A percentile compares a stretch with the other conserved stretches of the same genome.
phyloP scores from a whole-genome alignment of 441 rosid species.

The Dalechampia spathulata region DNA sequence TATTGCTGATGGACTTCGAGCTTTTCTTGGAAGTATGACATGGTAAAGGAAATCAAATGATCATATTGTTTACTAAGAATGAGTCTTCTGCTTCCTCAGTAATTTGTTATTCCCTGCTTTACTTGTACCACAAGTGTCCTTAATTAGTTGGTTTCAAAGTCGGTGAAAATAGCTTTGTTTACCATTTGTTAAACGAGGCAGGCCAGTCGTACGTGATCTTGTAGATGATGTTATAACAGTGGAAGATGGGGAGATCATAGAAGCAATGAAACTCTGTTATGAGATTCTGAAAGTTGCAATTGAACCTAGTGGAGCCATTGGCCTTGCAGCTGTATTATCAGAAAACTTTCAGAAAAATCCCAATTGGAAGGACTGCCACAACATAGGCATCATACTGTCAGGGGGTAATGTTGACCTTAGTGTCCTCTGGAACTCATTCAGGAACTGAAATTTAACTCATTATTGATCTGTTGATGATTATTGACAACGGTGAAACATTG shows the following conservation, averaged over 20 bases:
- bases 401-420: constrained; percentile 81
- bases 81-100: neutral
- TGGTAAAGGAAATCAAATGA: constrained; percentile 38
- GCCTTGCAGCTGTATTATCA: constrained; percentile 80
- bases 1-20: constrained; percentile 80
- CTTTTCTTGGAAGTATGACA: constrained; percentile 75
- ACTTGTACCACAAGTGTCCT: neutral
- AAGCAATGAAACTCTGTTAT: constrained; percentile 77
- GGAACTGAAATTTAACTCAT: constrained; percentile 15
- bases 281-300: constrained; percentile 75
- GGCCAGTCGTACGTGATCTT: constrained; percentile 75
- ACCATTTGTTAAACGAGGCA: too few species aligned
- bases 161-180: too few species aligned
- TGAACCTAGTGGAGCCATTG: constrained; percentile 97
- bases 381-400: constrained; percentile 64
- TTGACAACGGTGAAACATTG: neutral
- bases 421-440: constrained; percentile 55
- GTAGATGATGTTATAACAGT: constrained; percentile 66
- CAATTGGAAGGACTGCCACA: constrained; percentile 43
- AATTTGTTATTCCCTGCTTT: neutral
- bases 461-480: neutral
- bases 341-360: constrained; percentile 47
- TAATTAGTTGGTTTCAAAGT: too few species aligned
- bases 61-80: neutral
- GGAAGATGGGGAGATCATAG: constrained; percentile 63